Evolutionary conservation across 108 stramenopile species (phyloP).

Genomic region (Discostella pseudostelligera): DNA sequence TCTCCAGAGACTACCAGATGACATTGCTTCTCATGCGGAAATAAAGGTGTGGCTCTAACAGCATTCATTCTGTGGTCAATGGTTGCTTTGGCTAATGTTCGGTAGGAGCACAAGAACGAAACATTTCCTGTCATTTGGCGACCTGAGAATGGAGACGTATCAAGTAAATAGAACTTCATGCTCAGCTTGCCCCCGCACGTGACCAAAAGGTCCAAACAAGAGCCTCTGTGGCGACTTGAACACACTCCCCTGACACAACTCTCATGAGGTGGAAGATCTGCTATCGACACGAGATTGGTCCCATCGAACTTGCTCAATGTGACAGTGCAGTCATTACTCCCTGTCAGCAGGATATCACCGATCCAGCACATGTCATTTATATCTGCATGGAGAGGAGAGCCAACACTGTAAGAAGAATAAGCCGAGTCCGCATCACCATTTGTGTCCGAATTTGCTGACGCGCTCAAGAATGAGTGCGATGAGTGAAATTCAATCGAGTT

Average conservation of each 20-base stretch:
- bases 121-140: constrained; percentile 17
- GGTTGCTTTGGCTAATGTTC: constrained; percentile 33
- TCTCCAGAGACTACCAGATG: constrained; percentile 68
- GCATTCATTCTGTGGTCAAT: constrained; percentile 83
- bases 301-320: constrained; percentile 48
- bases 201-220: constrained; percentile 47
- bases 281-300: constrained; percentile 35
- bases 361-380: constrained; percentile 62
- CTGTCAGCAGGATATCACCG: constrained; percentile 48
- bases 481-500: constrained; percentile 39
- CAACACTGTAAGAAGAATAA: constrained; percentile 20
- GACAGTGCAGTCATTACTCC: constrained; percentile 69
- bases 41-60: constrained; percentile 57
- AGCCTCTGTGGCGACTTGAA: constrained; percentile 37
- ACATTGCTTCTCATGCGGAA: constrained; percentile 14
- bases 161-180: constrained; percentile 63
- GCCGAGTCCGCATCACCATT: neutral
- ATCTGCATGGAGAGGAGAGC: constrained; percentile 57
- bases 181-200: constrained; percentile 70
- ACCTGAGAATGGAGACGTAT: constrained; percentile 7
- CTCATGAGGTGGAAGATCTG: constrained; percentile 62
- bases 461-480: constrained; percentile 8
- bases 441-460: neutral
- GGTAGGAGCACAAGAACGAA: constrained; percentile 50
- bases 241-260: constrained; percentile 75